phyloP scores from a whole-genome alignment of 768 basidiomycete genomes.

The Naematelia encephala region DNA sequence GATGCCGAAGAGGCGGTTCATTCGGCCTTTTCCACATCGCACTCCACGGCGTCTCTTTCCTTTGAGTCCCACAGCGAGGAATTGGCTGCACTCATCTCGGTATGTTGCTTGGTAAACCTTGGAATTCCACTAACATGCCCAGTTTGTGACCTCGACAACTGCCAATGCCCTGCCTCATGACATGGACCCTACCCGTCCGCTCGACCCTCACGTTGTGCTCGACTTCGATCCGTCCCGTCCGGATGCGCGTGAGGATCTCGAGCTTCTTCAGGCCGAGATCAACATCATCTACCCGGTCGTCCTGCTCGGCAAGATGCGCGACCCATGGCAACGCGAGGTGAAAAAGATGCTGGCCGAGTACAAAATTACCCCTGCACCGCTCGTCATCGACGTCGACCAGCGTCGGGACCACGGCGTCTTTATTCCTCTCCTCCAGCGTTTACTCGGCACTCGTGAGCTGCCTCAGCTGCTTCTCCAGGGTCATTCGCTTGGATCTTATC shows the following conservation, averaged over 20 bases:
- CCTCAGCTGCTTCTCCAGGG: conserved; percentile 44
- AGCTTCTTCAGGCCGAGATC: conserved; percentile 41
- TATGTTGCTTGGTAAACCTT: conserved; percentile 16
- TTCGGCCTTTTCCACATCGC: not conserved
- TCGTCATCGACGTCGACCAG: conserved; percentile 50
- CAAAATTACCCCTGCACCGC: conserved; percentile 41
- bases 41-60: not conserved
- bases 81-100: conserved; percentile 39
- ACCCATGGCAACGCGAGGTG: conserved; percentile 49
- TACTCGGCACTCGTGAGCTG: conserved; percentile 35
- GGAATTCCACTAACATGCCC: conserved; percentile 5
- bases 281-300: conserved; percentile 45
- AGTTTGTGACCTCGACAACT: conserved; percentile 48
- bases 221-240: conserved; percentile 49
- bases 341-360: conserved; percentile 43
- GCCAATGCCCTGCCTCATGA: conserved; percentile 42
- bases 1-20: conserved; percentile 5
- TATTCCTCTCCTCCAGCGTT: conserved; percentile 37
- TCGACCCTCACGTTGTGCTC: conserved; percentile 43
- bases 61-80: conserved; percentile 35
- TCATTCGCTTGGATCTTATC: conserved; percentile 36
- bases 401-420: conserved; percentile 30
- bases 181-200: conserved; percentile 34
- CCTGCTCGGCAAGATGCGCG: conserved; percentile 49
- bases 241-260: conserved; percentile 38